A percentile compares a stretch with the other conserved stretches of the same genome.
phyloP scores from a whole-genome alignment of 176 grass and related monocot species.

The Aegilops sharonensis region DNA sequence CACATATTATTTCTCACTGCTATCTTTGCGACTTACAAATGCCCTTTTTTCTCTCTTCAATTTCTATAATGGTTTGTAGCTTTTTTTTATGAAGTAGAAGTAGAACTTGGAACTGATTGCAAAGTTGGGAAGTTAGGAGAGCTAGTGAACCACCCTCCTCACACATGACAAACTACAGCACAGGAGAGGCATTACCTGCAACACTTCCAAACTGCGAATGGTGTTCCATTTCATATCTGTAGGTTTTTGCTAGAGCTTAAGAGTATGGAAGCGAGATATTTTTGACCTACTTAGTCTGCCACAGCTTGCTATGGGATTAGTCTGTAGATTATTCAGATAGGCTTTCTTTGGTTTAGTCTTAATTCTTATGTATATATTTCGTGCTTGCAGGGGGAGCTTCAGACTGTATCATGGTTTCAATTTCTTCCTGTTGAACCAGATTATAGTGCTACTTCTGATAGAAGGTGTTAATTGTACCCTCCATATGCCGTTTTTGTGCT shows the following conservation, averaged over 20 bases:
- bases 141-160: background rate
- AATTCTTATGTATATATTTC: conserved; percentile 3
- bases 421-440: conserved; percentile 85
- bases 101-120: background rate
- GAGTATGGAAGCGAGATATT: background rate
- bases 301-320: background rate
- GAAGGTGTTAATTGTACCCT: conserved; percentile 43
- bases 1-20: too few relatives aligned
- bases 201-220: background rate
- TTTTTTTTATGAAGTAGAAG: background rate
- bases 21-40: background rate
- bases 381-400: conserved; percentile 69
- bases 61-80: background rate
- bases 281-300: background rate
- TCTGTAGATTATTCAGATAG: background rate
- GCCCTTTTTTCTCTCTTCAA: background rate
- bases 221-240: background rate
- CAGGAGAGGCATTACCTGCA: background rate
- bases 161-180: background rate
- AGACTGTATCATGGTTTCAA: conserved; percentile 95
- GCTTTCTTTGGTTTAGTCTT: conserved; percentile 10
- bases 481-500: conserved; percentile 16
- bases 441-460: conserved; percentile 57
- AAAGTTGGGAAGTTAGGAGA: background rate
- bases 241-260: background rate